Base-by-base conservation (phyloP, 192 early-diverging fungal genomes). In the Coemansia sp. region DNA sequence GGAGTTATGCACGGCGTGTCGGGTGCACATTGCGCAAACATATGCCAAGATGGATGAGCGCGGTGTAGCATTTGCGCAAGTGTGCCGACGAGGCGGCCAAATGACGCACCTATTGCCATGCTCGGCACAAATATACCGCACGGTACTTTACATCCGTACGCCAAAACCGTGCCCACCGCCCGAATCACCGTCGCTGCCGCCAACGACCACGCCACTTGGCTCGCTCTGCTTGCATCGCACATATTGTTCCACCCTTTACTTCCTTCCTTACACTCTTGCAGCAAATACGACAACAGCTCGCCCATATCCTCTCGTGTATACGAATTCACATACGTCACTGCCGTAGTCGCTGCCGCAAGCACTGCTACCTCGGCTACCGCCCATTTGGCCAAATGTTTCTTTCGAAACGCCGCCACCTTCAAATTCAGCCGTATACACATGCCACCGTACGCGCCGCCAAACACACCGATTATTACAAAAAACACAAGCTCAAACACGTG, bases 121-220 rank as follows among this genome's bases (percentile, higher is more conserved):
- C 91, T 87, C 1, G 97, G 97, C n/a, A 97, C 84, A 80, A 96
- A 94, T 23, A 94, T 86, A 34, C 95, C 95, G 34, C 90, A 92
- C 15, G 95, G 95, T 8, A 97, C 86, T 44, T 81, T 62, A 49
- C 88, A 82, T 12, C 90, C 90, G 62, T 88, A 90, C 12, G 89
- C 76, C 14, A 86, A 38, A 7, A 89, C 77, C 0, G 86, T 85
- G 34, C 83, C 80, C 4, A 59, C 28, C 12, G 75, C 75, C 12
- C 87, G 75, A n/a, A 90, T 58, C 14, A 84, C 56, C 5, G 86
- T 84, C 0, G 90, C 87, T 17, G 68, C 60, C 11, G 86, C 46
- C 51, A 90, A 66, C 36, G 83, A 75, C 50, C 76, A 56, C 1
- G 71, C 70, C 47, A 87, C 82, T 3, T 80, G 60, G 11, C 60